These are phyloP conservation scores for Ascochyta rabiei DNA, from an alignment of 2,329 filamentous ascomycete genomes.

Conservation along the genomic window DNA sequence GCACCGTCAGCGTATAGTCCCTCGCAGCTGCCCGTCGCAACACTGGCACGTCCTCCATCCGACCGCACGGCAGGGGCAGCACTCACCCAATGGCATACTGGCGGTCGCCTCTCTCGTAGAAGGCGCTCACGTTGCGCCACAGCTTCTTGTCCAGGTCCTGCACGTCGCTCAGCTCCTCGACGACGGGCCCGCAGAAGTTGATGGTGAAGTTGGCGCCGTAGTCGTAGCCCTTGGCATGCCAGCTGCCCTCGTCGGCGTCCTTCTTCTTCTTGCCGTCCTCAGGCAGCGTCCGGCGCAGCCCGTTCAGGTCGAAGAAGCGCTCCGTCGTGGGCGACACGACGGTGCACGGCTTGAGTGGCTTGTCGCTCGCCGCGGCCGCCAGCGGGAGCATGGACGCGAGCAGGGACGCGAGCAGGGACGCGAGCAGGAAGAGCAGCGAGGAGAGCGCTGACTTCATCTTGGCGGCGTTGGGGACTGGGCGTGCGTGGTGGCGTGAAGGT, in stretches of 20 bases:
- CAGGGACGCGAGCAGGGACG: slow-evolving; percentile 41
- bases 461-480: slow-evolving; percentile 12
- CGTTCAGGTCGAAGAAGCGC: slow-evolving; percentile 67
- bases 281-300: slow-evolving; percentile 60
- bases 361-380: slow-evolving; percentile 48
- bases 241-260: slow-evolving; percentile 63
- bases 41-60: not conserved
- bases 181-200: slow-evolving; percentile 80
- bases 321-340: slow-evolving; percentile 65
- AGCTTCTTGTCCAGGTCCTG: slow-evolving; percentile 66
- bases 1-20: slow-evolving; percentile 20
- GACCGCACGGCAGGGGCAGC: not conserved
- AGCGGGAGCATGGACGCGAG: slow-evolving; percentile 39
- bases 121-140: slow-evolving; percentile 80
- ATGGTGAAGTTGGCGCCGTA: slow-evolving; percentile 82
- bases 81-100: slow-evolving; percentile 77
- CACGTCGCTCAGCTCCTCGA: slow-evolving; percentile 67
- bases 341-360: slow-evolving; percentile 63
- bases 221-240: slow-evolving; percentile 74
- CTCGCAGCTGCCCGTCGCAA: not conserved
- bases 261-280: slow-evolving; percentile 52
- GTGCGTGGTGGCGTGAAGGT: slow-evolving; percentile 9
- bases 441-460: slow-evolving; percentile 36
- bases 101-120: slow-evolving; percentile 70
- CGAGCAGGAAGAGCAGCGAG: slow-evolving; percentile 35